phyloP scores from a whole-genome alignment of 2,329 filamentous ascomycete species.

The Coniosporium tulheliwenetii region DNA sequence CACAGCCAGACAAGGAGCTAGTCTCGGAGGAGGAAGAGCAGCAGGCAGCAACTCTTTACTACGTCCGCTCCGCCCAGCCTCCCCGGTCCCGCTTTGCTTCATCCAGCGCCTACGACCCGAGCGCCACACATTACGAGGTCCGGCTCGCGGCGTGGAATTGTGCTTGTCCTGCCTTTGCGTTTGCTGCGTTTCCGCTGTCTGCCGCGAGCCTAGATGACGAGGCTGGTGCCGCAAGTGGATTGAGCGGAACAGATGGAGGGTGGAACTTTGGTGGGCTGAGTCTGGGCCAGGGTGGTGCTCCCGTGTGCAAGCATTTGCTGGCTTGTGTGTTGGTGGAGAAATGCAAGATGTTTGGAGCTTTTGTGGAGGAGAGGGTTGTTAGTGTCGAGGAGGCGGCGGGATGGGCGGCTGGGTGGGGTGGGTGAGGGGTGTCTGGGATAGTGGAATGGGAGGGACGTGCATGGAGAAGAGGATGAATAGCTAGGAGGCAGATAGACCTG shows the following conservation, averaged over 20 bases:
- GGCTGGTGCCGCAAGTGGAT: constrained; percentile 3
- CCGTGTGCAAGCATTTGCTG: constrained; percentile 76
- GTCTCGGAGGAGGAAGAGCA: too few relatives aligned
- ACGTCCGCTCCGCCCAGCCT: constrained; percentile 45
- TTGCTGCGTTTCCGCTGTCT: constrained; percentile 44
- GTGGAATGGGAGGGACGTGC: constrained; percentile 14
- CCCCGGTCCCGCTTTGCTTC: constrained; percentile 17
- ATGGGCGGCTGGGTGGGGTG: constrained; percentile 37
- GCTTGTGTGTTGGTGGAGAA: constrained; percentile 62
- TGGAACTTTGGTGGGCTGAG: constrained; percentile 37
- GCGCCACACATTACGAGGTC: constrained; percentile 47
- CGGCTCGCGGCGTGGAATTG: constrained; percentile 70
- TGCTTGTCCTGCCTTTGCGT: constrained; percentile 70
- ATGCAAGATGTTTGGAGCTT: constrained; percentile 44
- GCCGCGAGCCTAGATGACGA: constrained; percentile 3
- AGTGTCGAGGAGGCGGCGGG: constrained; percentile 57
- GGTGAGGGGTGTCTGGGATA: constrained; percentile 5
- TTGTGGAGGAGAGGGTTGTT: constrained; percentile 39
- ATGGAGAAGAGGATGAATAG: neutral
- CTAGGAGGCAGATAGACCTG: too few relatives aligned
- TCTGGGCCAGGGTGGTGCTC: constrained; percentile 27
- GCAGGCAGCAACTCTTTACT: constrained; percentile 23
- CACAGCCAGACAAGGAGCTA: neutral
- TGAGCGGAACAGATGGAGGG: constrained; percentile 2
- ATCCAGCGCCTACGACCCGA: constrained; percentile 10